Base-by-base conservation (phyloP, 2,329 filamentous ascomycete species). In the Colletotrichum cordylinicola region DNA sequence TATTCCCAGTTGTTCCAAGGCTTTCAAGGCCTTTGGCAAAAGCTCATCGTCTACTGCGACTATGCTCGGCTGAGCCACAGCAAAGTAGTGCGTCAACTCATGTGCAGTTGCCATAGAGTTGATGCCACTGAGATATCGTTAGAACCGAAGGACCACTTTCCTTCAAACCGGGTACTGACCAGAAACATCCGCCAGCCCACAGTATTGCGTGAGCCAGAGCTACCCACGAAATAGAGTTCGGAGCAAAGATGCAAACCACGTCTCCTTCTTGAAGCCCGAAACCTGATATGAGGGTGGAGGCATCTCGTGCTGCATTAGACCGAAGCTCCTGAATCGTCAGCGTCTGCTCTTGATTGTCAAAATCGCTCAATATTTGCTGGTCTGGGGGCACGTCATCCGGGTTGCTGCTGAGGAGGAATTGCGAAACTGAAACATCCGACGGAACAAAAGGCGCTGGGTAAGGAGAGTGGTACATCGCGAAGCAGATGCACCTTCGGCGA, bases 41-140 rank as follows among this genome's bases (percentile, higher is more conserved):
- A 13, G 80, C 33, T 43, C 67, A 2, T 29, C 37, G 21, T 81
- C 80, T 2, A 77, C 76, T 0, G 75, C 78, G 9, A 80, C 66
- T 6, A 79, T 62, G 24, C 70, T 79, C 1, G 80, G 79, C 8
- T 67, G 52, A 2, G 79, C 78, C 4, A 80, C 62, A 24, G 67
- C 64, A 27, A 80, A 72, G 64, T 81, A 79, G 55, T 80, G 79
- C 4, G 75, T 71, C 3, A 81, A 70, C 66, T 81, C 79, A 33
- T 79, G 78, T 21, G 73, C 77, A 48, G 79, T 78, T 10, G 80
- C 78, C 35, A 80, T 62, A 1, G 78, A 78, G 55, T 81, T 80
- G 60, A 80, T 77, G 4, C 78, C 79, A 64, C 78, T 80, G 16
- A 78, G 78, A 16, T 16, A 13, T 58, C 13, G 16, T 58, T 15